Base-by-base conservation (phyloP, 805 yeast species). In the Kodamaea laetipori region DNA sequence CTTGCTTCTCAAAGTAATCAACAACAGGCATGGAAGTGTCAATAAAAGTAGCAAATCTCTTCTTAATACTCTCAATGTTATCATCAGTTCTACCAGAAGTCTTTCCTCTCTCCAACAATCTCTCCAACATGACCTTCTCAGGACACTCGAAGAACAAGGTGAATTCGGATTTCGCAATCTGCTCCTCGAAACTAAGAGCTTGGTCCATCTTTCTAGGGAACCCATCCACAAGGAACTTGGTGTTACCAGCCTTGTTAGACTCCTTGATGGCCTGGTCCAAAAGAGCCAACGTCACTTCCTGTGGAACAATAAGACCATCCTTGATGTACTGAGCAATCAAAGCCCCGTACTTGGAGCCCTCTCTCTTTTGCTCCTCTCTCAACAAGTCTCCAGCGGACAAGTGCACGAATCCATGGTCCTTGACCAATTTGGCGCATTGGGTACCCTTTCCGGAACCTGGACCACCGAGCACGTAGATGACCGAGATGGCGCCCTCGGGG, bases 371-470 rank as follows among this genome's bases (percentile, higher is more conserved):
- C 66, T 92, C 99, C 7, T 90, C 96, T 57, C 99, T 80, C 53
- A 92, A 74, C 54, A 94, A 77, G 63, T 92, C 99, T 37, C 99
- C 99, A n/a, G 99, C 99, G 28, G 95, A 82, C 34, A 92, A 70
- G 61, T 92, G 99, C 24, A 85, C 83, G 64, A 90, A 94, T 12
- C 83, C 81, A 61, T 79, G 85, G 55, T 90, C 87, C 15, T 76
- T 67, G 34, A 92, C 97, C 44, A 92, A 74, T 58, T 81, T 86
- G 24, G 83, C 84, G 71, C 97, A 88, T 67, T 92, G 99, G 1
- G 99, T 92, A 45, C 99, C 98, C 62, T 94, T 94, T 34, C 99
- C 98, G 21, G 96, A 87, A 15, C 98, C 98, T 4, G 98, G 98
- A 3, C 98, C 98, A 34, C 99, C 99, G 24, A 92, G 78, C 13